Percentiles rank a stretch among this genome's conserved stretches.
Evolutionary conservation across 192 early-diverging fungal genomes (phyloP).

Genomic region (Diversispora epigaea): DNA sequence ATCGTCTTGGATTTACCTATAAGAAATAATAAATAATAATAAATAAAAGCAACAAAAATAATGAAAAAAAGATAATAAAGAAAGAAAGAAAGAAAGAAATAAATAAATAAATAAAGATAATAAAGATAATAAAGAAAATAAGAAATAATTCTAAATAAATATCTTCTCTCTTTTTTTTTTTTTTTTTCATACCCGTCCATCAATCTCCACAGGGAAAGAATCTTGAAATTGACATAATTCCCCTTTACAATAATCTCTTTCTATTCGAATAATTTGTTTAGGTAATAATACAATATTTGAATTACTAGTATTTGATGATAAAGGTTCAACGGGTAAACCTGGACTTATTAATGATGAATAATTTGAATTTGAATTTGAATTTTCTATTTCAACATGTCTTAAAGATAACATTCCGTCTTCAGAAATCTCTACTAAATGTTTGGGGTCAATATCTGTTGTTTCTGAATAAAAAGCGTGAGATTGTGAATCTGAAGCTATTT

Average conservation of each 20-base stretch:
- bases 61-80: not conserved
- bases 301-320: constrained; percentile 7
- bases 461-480: not conserved
- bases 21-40: no score
- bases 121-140: no score
- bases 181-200: constrained; percentile 14
- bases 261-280: constrained; percentile 28
- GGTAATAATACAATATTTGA: not conserved
- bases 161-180: no score
- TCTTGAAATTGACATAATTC: constrained; percentile 28
- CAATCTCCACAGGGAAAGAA: constrained; percentile 20
- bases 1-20: constrained; percentile 10
- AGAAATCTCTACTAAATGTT: not conserved
- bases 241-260: constrained; percentile 29
- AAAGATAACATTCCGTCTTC: constrained; percentile 12
- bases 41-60: not conserved
- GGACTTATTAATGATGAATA: not conserved
- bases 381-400: constrained; percentile 2
- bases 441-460: constrained; percentile 5
- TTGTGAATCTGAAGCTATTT: not conserved
- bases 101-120: not conserved
- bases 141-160: no score
- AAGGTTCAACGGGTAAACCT: not conserved
- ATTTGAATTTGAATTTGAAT: not conserved
- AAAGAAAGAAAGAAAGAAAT: not conserved